phyloP scores from a whole-genome alignment of 352 stramenopile genomes.

The Phytophthora aleatoria region DNA sequence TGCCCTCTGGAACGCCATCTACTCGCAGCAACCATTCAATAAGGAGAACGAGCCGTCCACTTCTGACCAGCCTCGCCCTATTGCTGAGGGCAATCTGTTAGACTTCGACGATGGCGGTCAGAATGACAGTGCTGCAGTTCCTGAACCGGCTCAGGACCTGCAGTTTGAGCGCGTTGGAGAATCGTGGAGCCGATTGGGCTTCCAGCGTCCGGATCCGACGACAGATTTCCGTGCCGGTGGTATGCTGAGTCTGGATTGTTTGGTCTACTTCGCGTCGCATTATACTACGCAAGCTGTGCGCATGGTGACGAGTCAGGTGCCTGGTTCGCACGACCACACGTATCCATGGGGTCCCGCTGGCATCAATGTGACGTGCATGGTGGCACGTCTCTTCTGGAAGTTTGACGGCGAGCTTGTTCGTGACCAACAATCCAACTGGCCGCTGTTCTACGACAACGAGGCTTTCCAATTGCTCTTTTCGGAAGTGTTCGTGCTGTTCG shows the following conservation, averaged over 20 bases:
- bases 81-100: constrained; percentile 36
- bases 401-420: constrained; percentile 73
- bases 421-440: constrained; percentile 71
- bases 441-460: constrained; percentile 67
- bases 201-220: constrained; percentile 84
- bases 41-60: constrained; percentile 21
- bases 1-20: constrained; percentile 73
- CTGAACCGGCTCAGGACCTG: constrained; percentile 22
- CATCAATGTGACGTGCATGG: constrained; percentile 89
- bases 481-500: constrained; percentile 85
- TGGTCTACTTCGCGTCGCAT: constrained; percentile 81
- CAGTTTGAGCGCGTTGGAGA: constrained; percentile 77
- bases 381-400: constrained; percentile 82
- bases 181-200: constrained; percentile 81
- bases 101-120: constrained; percentile 27
- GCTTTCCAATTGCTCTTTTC: constrained; percentile 83
- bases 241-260: constrained; percentile 78
- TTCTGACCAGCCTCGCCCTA: constrained; percentile 21
- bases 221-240: constrained; percentile 86
- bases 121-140: not conserved
- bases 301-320: constrained; percentile 82
- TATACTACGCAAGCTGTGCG: constrained; percentile 68
- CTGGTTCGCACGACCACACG: constrained; percentile 78
- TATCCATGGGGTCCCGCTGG: constrained; percentile 85
- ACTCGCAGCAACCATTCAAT: constrained; percentile 50